Conservation (phyloP, 495 filamentous ascomycete species). For the Penicillium parvum region DNA sequence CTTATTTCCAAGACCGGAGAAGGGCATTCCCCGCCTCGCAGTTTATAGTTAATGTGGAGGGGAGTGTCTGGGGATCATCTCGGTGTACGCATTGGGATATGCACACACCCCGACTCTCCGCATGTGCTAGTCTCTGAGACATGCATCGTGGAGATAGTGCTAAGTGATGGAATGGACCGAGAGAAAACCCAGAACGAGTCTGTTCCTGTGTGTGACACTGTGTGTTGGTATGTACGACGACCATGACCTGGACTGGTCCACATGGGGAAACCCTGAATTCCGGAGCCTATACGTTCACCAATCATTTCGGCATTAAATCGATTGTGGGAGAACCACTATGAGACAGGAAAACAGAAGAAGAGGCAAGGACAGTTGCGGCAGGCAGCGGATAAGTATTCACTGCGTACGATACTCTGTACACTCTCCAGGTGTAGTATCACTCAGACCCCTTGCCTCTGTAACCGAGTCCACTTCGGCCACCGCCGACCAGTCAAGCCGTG, state of each 20-base stretch:
- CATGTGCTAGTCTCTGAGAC: not conserved
- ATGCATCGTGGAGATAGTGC: not conserved
- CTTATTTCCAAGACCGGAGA: not conserved
- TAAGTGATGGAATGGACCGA: not conserved
- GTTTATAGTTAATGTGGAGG: conserved; percentile 3
- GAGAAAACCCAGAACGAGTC: not conserved
- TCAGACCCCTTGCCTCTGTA: too few relatives aligned
- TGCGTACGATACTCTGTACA: too few relatives aligned
- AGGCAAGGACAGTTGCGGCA: too few relatives aligned
- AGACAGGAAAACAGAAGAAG: too few relatives aligned
- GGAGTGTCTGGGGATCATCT: conserved; percentile 13
- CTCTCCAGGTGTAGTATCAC: too few relatives aligned
- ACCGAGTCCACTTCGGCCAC: conserved; percentile 20
- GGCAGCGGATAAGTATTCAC: too few relatives aligned
- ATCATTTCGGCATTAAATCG: too few relatives aligned
- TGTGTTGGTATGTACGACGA: too few relatives aligned
- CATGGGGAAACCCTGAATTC: too few relatives aligned
- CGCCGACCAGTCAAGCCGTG: conserved; percentile 10
- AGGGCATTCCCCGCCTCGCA: conserved; percentile 2
- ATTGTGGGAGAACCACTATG: too few relatives aligned
- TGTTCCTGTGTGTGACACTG: not conserved
- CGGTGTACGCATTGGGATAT: conserved; percentile 14
- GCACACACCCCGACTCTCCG: conserved; percentile 5
- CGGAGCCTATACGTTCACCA: too few relatives aligned
- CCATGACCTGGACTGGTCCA: not conserved